These are phyloP conservation scores for Xerocomus amazonicus DNA, from an alignment of 1,284 basidiomycete species.

Conservation along the genomic window DNA sequence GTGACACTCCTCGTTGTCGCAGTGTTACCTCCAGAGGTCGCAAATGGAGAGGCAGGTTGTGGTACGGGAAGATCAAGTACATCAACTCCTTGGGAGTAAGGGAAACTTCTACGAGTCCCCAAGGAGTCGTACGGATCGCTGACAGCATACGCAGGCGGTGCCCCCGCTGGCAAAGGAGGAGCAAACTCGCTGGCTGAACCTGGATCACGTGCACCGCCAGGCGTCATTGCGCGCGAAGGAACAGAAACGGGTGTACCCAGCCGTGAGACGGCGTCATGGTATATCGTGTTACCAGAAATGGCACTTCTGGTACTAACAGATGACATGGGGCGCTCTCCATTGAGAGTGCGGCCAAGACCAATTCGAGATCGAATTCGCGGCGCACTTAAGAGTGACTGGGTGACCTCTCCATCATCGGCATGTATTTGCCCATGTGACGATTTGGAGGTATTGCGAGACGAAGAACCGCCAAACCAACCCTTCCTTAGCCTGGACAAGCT, in stretches of 20 bases:
- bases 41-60: slow-evolving; percentile 47
- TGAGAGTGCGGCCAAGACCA: slow-evolving; percentile 34
- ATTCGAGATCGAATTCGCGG: slow-evolving; percentile 21
- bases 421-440: slow-evolving; percentile 34
- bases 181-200: slow-evolving; percentile 7
- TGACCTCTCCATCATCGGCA: slow-evolving; percentile 46
- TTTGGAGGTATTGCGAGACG: slow-evolving; percentile 35
- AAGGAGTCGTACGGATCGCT: slow-evolving; percentile 28
- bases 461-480: slow-evolving; percentile 48
- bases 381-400: slow-evolving; percentile 32
- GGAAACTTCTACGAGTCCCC: slow-evolving; percentile 15
- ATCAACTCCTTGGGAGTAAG: slow-evolving; percentile 37
- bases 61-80: slow-evolving; percentile 61
- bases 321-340: slow-evolving; percentile 52
- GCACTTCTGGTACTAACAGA: slow-evolving; percentile 51
- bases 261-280: slow-evolving; percentile 56
- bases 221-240: slow-evolving; percentile 43
- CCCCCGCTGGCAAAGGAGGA: slow-evolving; percentile 17
- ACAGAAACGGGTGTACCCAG: slow-evolving; percentile 47
- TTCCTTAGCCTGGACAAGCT: slow-evolving; percentile 43
- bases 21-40: slow-evolving; percentile 34
- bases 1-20: slow-evolving; percentile 29
- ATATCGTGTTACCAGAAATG: slow-evolving; percentile 51
- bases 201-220: slow-evolving; percentile 28
- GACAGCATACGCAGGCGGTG: slow-evolving; percentile 39